Conservation (phyloP, 768 basidiomycete species). For the Tephrocybe rancida region DNA sequence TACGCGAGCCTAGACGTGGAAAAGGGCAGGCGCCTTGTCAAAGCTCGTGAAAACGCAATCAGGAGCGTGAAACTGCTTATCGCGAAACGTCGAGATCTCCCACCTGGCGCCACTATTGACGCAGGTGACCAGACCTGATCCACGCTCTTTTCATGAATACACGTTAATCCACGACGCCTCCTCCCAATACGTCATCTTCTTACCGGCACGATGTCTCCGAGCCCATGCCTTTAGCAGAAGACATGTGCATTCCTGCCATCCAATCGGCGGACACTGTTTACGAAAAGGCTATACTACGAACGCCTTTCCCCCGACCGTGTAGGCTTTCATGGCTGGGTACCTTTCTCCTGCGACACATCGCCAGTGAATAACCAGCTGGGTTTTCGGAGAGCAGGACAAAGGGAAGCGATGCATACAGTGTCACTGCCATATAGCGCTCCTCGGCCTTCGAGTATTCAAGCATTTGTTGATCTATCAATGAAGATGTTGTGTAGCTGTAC, state of each 20-base stretch:
- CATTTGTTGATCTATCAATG: no score
- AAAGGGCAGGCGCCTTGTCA: constrained; percentile 68
- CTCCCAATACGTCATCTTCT: neutral
- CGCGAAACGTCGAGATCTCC: constrained; percentile 32
- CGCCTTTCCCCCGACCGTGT: no score
- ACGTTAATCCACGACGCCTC: neutral
- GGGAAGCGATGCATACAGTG: no score
- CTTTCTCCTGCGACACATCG: no score
- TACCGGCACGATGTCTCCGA: neutral
- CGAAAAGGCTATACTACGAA: no score
- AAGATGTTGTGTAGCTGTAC: no score
- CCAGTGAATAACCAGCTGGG: no score
- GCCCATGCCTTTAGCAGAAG: no score
- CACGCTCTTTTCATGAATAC: neutral
- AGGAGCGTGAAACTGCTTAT: constrained; percentile 60
- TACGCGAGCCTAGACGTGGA: constrained; percentile 61
- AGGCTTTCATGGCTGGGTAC: no score
- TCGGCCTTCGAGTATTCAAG: no score
- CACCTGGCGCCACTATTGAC: neutral
- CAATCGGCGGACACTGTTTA: neutral
- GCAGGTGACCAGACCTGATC: neutral
- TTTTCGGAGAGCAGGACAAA: no score
- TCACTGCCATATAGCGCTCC: no score
- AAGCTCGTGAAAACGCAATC: constrained; percentile 70
- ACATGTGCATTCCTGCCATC: neutral